Evolutionary conservation across 495 filamentous ascomycete species (phyloP).

Genomic region (Delitschia confertaspora): DNA sequence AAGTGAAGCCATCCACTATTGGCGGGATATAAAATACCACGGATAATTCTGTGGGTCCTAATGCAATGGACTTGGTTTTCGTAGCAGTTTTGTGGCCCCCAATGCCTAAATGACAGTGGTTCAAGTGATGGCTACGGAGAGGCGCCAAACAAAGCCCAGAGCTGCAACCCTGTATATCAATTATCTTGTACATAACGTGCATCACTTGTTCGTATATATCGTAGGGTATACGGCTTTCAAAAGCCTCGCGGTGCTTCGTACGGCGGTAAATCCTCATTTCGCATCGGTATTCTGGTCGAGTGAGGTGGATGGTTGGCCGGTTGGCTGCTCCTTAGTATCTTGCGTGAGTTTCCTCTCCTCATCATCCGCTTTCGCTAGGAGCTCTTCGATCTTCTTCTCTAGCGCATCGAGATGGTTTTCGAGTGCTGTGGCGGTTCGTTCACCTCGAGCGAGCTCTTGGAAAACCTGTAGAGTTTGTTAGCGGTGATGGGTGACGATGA

Average conservation of each 20-base stretch:
- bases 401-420: conserved; percentile 47
- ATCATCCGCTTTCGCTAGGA: conserved; percentile 44
- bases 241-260: no score
- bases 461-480: conserved; percentile 30
- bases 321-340: neutral
- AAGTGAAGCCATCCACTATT: conserved; percentile 22
- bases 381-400: conserved; percentile 49
- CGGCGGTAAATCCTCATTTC: neutral
- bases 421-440: conserved; percentile 47
- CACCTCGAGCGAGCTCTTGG: conserved; percentile 42
- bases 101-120: neutral
- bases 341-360: conserved; percentile 11
- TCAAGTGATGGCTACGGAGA: neutral
- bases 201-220: no score
- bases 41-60: no score
- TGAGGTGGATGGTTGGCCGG: conserved; percentile 1
- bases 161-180: no score
- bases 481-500: no score
- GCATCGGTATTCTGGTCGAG: neutral
- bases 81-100: neutral
- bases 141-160: neutral
- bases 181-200: no score
- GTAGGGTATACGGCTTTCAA: no score
- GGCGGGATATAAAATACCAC: conserved; percentile 25
- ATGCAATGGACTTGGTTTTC: no score